Conservation (phyloP, 106 monocot genomes). For the Allium cepa region DNA sequence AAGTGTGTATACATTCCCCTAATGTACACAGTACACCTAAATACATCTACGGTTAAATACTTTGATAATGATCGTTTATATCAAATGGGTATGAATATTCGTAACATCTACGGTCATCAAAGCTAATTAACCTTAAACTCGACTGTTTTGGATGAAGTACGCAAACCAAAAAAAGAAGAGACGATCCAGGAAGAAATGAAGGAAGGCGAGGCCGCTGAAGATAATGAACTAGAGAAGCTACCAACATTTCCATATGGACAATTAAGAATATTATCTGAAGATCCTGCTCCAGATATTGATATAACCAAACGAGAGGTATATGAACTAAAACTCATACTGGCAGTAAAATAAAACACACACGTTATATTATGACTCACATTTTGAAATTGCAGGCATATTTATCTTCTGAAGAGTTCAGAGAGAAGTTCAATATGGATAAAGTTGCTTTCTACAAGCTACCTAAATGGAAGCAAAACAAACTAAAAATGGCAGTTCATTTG, state of each 20-base stretch:
- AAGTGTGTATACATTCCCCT: no score
- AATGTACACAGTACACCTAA: no score
- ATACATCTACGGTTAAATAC: no score
- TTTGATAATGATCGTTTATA: no score
- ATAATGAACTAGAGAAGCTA: constrained; percentile 55
- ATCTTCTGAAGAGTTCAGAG: constrained; percentile 51
- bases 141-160: constrained; percentile 14
- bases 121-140: not conserved
- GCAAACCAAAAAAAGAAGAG: constrained; percentile 29
- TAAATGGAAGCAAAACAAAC: constrained; percentile 87
- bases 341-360: no score
- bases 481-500: constrained; percentile 52
- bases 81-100: no score
- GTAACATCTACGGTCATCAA: no score
- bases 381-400: constrained; percentile 40
- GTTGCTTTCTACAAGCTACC: constrained; percentile 70
- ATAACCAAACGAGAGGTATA: constrained; percentile 76
- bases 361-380: no score
- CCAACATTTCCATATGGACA: constrained; percentile 54
- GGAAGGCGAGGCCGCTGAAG: constrained; percentile 29
- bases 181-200: constrained; percentile 30
- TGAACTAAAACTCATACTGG: no score
- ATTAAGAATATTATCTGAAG: constrained; percentile 34
- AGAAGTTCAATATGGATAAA: constrained; percentile 67
- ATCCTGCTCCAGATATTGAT: not conserved